A percentile compares a stretch with the other conserved stretches of the same genome.
Evolutionary conservation across 768 basidiomycete species (phyloP).

Genomic region (Auricularia auricula-judae): DNA sequence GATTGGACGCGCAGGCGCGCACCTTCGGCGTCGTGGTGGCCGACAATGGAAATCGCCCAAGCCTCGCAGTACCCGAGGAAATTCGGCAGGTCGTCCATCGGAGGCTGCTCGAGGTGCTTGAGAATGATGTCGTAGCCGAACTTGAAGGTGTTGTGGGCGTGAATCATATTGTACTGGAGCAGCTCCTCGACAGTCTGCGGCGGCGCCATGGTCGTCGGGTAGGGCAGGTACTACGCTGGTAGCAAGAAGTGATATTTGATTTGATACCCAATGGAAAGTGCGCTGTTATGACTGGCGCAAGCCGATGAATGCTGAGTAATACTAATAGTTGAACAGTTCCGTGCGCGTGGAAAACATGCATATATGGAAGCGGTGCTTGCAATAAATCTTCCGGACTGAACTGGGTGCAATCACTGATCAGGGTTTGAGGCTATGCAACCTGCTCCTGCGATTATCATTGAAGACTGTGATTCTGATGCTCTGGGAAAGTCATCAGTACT

Average conservation of each 20-base stretch:
- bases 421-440: no score
- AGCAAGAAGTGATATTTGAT: background rate
- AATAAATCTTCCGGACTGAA: background rate
- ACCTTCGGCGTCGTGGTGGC: slow-evolving; percentile 27
- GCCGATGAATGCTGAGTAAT: background rate
- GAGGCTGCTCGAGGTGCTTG: slow-evolving; percentile 23
- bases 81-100: slow-evolving; percentile 25
- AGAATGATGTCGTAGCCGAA: slow-evolving; percentile 26
- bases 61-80: slow-evolving; percentile 30
- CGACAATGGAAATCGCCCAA: slow-evolving; percentile 24
- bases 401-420: no score
- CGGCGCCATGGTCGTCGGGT: background rate
- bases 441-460: no score
- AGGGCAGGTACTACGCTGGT: background rate
- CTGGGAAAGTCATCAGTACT: no score
- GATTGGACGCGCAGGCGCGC: background rate
- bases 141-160: slow-evolving; percentile 27
- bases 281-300: background rate
- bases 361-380: background rate
- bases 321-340: background rate
- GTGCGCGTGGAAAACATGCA: background rate
- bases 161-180: slow-evolving; percentile 14
- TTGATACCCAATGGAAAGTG: background rate
- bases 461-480: no score
- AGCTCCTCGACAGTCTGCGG: background rate